Conservation (phyloP, 1,284 basidiomycete species). For the Agaricales sp. region DNA sequence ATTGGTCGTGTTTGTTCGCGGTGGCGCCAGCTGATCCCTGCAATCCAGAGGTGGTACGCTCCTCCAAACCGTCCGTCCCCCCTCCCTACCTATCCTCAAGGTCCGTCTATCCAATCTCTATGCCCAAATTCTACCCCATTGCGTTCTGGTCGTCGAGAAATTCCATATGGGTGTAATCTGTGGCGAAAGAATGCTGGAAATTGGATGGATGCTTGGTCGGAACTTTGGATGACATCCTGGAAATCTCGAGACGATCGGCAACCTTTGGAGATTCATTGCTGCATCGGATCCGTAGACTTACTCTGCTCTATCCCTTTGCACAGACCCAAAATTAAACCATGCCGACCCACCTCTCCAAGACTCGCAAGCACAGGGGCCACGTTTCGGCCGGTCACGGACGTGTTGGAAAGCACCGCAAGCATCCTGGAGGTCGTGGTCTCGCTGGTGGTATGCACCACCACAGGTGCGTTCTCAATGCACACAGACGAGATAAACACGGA, state of each 20-base stretch:
- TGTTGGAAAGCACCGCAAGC: conserved; percentile 99
- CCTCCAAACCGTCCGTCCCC: conserved; percentile 15
- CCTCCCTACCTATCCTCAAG: conserved; percentile 46
- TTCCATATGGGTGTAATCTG: no score
- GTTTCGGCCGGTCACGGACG: conserved; percentile 99
- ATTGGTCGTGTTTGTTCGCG: no score
- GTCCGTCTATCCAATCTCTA: conserved; percentile 38
- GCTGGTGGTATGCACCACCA: conserved; percentile 99
- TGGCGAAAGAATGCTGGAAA: background rate
- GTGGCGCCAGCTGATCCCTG: no score
- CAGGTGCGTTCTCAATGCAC: conserved; percentile 65
- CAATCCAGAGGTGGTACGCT: no score
- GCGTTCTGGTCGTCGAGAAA: background rate
- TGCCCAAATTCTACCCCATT: background rate
- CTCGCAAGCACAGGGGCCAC: conserved; percentile 97
- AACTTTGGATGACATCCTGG: background rate
- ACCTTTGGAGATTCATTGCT: no score
- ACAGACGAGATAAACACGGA: no score
- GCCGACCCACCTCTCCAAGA: conserved; percentile 93
- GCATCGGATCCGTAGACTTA: no score
- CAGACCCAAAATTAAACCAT: conserved; percentile 44
- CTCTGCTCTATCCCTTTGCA: no score
- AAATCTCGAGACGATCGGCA: background rate
- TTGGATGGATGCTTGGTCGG: background rate
- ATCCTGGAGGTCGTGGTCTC: conserved; percentile 99